Evolutionary conservation across 208 protist genomes (phyloP).

Genomic region (Leishmania aethiopica): DNA sequence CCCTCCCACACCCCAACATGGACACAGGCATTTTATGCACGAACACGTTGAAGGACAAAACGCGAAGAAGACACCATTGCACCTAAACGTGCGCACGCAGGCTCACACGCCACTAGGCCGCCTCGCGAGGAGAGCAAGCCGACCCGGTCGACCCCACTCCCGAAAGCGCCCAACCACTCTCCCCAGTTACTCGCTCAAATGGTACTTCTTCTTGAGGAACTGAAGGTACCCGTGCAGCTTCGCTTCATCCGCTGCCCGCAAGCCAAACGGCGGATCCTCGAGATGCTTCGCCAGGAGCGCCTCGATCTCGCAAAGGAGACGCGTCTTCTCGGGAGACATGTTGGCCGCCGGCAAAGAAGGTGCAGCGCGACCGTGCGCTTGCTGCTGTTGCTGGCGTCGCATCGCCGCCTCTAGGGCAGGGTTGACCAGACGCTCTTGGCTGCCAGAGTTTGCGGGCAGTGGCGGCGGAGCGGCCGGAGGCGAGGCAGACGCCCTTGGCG

Average conservation of each 20-base stretch:
- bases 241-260: slow-evolving; percentile 60
- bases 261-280: slow-evolving; percentile 75
- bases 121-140: background rate
- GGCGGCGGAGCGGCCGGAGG: background rate
- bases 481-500: background rate
- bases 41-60: background rate
- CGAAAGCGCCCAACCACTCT: background rate
- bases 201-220: slow-evolving; percentile 68
- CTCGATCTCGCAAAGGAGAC: slow-evolving; percentile 67
- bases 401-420: slow-evolving; percentile 79
- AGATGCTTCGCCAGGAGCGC: slow-evolving; percentile 37
- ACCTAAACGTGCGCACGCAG: background rate
- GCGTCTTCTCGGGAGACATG: slow-evolving; percentile 53
- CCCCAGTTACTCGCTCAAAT: slow-evolving; percentile 6
- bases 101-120: background rate
- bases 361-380: slow-evolving; percentile 8
- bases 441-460: background rate
- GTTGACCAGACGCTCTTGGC: slow-evolving; percentile 23
- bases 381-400: slow-evolving; percentile 62
- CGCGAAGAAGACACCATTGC: background rate
- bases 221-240: slow-evolving; percentile 69
- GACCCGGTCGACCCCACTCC: no score
- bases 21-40: background rate
- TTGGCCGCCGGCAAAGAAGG: slow-evolving; percentile 3
- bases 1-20: background rate